Evolutionary conservation across 768 basidiomycete species (phyloP).

Genomic region (Tulasnella sp.): DNA sequence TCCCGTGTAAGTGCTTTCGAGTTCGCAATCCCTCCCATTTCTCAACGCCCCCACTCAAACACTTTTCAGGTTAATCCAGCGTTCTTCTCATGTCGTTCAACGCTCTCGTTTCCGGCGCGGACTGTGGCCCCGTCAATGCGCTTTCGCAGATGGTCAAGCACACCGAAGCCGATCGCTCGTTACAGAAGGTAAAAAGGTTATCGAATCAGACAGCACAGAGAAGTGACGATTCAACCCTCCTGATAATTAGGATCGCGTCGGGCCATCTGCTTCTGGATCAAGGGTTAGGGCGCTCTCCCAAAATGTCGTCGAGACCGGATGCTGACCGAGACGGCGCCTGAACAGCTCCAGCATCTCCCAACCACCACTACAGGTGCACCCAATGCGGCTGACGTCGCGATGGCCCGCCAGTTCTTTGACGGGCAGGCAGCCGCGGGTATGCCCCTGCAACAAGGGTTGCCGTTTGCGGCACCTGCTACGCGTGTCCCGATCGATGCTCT

Average conservation of each 20-base stretch:
- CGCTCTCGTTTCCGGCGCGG: constrained; percentile 73
- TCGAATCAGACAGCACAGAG: not conserved
- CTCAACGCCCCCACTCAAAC: not conserved
- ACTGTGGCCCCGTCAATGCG: constrained; percentile 85
- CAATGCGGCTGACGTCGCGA: constrained; percentile 62
- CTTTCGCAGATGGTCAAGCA: constrained; percentile 87
- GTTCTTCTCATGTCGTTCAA: constrained; percentile 28
- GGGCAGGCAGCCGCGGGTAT: constrained; percentile 35
- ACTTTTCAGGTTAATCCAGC: no score
- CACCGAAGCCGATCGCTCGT: constrained; percentile 78
- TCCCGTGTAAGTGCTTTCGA: not conserved
- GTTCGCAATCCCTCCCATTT: not conserved
- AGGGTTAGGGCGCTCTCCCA: not conserved
- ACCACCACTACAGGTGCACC: constrained; percentile 48
- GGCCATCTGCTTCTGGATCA: constrained; percentile 29
- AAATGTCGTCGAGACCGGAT: not conserved
- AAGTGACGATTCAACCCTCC: not conserved
- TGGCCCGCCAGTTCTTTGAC: constrained; percentile 74
- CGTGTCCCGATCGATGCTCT: not conserved
- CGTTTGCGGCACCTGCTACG: not conserved
- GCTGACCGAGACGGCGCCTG: not conserved
- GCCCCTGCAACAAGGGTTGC: constrained; percentile 31
- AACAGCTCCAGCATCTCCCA: constrained; percentile 72
- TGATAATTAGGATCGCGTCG: constrained; percentile 50
- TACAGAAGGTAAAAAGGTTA: constrained; percentile 64